Evolutionary conservation across 768 basidiomycete species (phyloP).

Genomic region (Lactarius psammicola): DNA sequence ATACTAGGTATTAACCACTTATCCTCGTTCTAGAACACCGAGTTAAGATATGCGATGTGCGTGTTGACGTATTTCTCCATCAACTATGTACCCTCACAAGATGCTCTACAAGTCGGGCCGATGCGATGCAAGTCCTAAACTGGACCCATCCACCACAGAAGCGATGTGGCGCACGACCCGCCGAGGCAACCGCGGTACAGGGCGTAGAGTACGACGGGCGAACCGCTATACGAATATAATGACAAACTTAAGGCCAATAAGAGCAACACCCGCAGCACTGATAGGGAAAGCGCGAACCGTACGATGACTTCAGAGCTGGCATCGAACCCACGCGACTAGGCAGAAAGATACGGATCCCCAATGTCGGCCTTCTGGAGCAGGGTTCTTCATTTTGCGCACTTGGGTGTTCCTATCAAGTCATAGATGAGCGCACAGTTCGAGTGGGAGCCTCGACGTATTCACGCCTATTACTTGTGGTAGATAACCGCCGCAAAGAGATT

Average conservation of each 20-base stretch:
- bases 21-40: background rate
- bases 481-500: background rate
- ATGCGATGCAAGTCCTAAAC: background rate
- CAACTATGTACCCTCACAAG: background rate
- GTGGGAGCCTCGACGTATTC: background rate
- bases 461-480: background rate
- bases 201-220: background rate
- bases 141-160: background rate
- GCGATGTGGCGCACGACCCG: background rate
- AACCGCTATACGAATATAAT: background rate
- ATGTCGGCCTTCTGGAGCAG: background rate
- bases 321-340: background rate
- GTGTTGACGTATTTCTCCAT: background rate
- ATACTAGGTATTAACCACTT: background rate
- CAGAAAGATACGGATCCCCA: background rate
- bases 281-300: background rate
- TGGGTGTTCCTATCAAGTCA: background rate
- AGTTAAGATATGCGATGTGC: background rate
- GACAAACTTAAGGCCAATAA: background rate
- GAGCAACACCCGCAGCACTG: background rate
- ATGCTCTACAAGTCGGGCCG: background rate
- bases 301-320: background rate
- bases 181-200: background rate
- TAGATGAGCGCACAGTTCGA: background rate
- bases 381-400: background rate